Evolutionary conservation across 129 eudicot genomes (phyloP).

Genomic region (Erigeron canadensis): DNA sequence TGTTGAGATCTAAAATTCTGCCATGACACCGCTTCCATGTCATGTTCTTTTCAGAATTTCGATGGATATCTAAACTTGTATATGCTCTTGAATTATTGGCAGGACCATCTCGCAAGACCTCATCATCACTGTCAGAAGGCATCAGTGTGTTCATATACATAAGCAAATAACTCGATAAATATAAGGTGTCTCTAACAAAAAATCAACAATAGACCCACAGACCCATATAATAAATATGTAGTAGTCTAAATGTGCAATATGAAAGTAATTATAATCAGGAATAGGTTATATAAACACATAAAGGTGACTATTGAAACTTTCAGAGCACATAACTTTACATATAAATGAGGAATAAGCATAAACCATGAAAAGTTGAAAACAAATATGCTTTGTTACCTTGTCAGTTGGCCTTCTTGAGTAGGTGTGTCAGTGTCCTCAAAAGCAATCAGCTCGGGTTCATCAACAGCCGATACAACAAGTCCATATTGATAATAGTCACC

Average conservation of each 20-base stretch:
- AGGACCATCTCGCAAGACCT: constrained; percentile 33
- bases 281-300: neutral
- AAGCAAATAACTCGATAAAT: neutral
- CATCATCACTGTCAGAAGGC: constrained; percentile 21
- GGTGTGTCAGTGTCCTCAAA: constrained; percentile 41
- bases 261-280: neutral
- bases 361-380: neutral
- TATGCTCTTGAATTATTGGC: constrained; percentile 31
- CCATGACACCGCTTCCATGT: constrained; percentile 53
- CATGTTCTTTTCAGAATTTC: constrained; percentile 36
- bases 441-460: constrained; percentile 38
- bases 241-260: neutral
- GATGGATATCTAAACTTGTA: constrained; percentile 35
- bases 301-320: neutral
- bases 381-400: constrained; percentile 46
- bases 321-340: neutral
- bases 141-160: neutral
- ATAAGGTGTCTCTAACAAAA: neutral
- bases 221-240: neutral
- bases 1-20: constrained; percentile 59
- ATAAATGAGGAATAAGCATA: constrained; percentile 15
- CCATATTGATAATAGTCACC: constrained; percentile 82
- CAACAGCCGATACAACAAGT: constrained; percentile 61
- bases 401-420: constrained; percentile 36
- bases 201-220: neutral